Percentiles rank a stretch among this genome's conserved stretches.
phyloP scores from a whole-genome alignment of 345 rosid genomes.

The Populus davidiana region DNA sequence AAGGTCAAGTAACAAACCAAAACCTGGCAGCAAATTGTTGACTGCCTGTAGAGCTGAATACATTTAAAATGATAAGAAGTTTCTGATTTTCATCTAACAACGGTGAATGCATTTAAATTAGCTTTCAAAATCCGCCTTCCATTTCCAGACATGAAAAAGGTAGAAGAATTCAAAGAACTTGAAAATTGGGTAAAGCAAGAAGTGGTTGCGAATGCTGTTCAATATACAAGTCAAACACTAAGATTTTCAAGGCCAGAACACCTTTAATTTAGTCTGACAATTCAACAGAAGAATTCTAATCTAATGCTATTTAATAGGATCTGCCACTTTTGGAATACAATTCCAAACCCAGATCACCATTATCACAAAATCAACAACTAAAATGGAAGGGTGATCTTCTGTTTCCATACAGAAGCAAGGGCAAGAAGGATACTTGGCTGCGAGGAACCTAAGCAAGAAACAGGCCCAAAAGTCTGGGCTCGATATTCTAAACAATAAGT shows the following conservation, averaged over 20 bases:
- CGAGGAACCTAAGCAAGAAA: not conserved
- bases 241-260: constrained; percentile 21
- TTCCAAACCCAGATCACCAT: constrained; percentile 11
- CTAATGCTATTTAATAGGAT: not conserved
- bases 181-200: not conserved
- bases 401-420: not conserved
- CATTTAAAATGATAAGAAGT: no score
- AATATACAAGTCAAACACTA: constrained; percentile 16
- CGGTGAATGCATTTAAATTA: not conserved
- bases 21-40: not conserved
- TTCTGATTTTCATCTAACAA: not conserved
- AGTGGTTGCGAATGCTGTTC: not conserved
- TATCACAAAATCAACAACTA: not conserved
- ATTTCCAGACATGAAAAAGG: not conserved
- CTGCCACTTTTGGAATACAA: constrained; percentile 10
- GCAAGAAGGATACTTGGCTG: not conserved
- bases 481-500: not conserved
- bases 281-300: constrained; percentile 11
- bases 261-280: constrained; percentile 5
- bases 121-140: not conserved
- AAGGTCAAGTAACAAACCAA: not conserved
- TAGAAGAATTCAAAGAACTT: not conserved
- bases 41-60: no score
- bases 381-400: not conserved
- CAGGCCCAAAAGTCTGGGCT: not conserved